Evolutionary conservation across 2,329 filamentous ascomycete species (phyloP).

Genomic region (Colletotrichum lindemuthianum): DNA sequence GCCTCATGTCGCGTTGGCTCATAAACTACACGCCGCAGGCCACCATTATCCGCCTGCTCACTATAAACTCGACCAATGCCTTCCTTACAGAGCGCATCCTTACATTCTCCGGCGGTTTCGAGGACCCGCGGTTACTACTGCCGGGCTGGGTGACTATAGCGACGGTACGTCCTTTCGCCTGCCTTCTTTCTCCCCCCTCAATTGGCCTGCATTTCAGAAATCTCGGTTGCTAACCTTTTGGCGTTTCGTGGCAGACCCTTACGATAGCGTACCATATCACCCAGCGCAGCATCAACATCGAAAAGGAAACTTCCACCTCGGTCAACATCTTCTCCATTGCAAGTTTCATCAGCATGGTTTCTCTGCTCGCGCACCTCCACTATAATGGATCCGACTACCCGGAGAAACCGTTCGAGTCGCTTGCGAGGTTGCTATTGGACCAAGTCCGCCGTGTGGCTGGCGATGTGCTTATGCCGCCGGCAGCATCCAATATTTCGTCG

Average conservation of each 20-base stretch:
- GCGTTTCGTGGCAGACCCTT: conserved; percentile 62
- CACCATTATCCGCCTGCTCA: conserved; percentile 81
- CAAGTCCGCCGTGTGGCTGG: conserved; percentile 8
- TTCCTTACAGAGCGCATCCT: conserved; percentile 80
- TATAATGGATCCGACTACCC: conserved; percentile 69
- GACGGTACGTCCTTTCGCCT: conserved; percentile 60
- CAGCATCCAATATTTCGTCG: conserved; percentile 1
- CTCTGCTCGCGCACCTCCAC: conserved; percentile 74
- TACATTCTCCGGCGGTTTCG: conserved; percentile 74
- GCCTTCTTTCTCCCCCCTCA: background rate
- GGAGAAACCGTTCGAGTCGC: conserved; percentile 57
- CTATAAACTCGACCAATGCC: conserved; percentile 78
- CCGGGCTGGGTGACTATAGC: conserved; percentile 84
- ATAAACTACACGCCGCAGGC: conserved; percentile 85
- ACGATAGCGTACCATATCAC: conserved; percentile 81
- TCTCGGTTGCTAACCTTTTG: background rate
- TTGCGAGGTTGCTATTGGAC: conserved; percentile 19
- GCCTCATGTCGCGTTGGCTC: conserved; percentile 87
- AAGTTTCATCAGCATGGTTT: conserved; percentile 80
- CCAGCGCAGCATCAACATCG: conserved; percentile 81
- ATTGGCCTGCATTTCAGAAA: background rate
- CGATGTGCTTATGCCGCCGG: conserved; percentile 11
- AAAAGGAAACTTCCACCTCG: conserved; percentile 81
- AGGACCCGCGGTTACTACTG: conserved; percentile 75
- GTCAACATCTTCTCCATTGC: conserved; percentile 80